phyloP scores from a whole-genome alignment of 345 rosid species.

The Gossypium sturtianum region DNA sequence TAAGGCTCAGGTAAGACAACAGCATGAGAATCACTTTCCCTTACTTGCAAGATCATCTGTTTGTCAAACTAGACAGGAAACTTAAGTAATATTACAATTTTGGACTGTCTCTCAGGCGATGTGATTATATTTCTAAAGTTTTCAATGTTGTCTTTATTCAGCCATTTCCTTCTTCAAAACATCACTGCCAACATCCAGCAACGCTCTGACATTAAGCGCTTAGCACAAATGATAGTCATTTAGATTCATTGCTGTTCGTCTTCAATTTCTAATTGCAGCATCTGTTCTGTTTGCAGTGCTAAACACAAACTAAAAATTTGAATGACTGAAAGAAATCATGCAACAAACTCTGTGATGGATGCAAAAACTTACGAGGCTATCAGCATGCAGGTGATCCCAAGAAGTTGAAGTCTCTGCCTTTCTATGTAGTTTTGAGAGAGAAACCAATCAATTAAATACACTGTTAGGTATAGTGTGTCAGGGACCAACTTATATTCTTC shows the following conservation, averaged over 20 bases:
- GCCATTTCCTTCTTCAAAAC: background rate
- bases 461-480: slow-evolving; percentile 84
- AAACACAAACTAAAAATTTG: background rate
- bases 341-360: slow-evolving; percentile 10
- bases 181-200: background rate
- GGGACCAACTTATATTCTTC: slow-evolving; percentile 85
- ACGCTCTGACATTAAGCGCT: background rate
- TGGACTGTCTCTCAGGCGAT: background rate
- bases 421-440: slow-evolving; percentile 64
- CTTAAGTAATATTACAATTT: background rate
- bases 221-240: background rate
- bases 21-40: too few species aligned
- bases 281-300: background rate
- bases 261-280: background rate
- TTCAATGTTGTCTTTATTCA: background rate
- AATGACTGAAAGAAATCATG: slow-evolving; percentile 3
- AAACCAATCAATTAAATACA: slow-evolving; percentile 73
- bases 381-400: slow-evolving; percentile 95
- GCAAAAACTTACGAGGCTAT: slow-evolving; percentile 74
- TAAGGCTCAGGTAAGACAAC: background rate
- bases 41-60: background rate
- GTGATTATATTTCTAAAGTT: background rate
- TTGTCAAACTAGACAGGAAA: background rate
- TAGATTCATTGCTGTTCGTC: background rate
- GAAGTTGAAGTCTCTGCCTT: slow-evolving; percentile 75